Evolutionary conservation across 768 basidiomycete species (phyloP), one percentile per base, ranked within the genome.

Genomic region (Leucocoprinus sp.): DNA sequence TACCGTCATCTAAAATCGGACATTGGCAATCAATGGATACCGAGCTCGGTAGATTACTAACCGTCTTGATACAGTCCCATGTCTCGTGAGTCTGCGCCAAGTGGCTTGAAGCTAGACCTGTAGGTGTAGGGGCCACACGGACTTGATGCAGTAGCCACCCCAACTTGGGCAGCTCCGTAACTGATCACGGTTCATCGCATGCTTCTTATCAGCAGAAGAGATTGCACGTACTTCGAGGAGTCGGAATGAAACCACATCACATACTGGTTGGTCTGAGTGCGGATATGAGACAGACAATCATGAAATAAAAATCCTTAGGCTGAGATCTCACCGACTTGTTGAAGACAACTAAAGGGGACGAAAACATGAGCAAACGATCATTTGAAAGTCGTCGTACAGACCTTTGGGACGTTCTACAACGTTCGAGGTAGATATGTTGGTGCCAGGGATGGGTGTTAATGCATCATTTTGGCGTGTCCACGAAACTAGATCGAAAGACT

Each of bases 241-340:
- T 82, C 79, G 7, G 76, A 78, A 57, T 82, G 79, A 64, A 82
- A 82, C 79, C 79, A 82, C 78, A 82, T 78, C 17, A 80, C 79
- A 55, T 79, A 80, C 64, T 79, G 75, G 5, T 64, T 64, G 52
- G 72, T 79, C 77, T 80, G 43, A 23, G 7, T 11, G 21, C 14
- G 28, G 19, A 8, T 9, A 18, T 37, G 15, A 37, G 26, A 27
- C 23, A 26, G 33, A 23, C 7, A 9, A 24, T 9, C 21, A 37
- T 4, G 28, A 31, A 23, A 24, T 9, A 14, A 23, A 29, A 37
- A n/a, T 37, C 14, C n/a, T 14, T 21, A 14, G 12, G 31, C 26
- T 9, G 33, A 21, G 21, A 41, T 31, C 59, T 12, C 31, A 75
- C 76, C 54, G 64, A 66, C 54, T 65, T 60, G 58, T 80, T 78